Percentiles rank a stretch among this genome's conserved stretches.
Conservation (phyloP, 768 basidiomycete genomes). For the Tricholoma bakamatsutake region DNA sequence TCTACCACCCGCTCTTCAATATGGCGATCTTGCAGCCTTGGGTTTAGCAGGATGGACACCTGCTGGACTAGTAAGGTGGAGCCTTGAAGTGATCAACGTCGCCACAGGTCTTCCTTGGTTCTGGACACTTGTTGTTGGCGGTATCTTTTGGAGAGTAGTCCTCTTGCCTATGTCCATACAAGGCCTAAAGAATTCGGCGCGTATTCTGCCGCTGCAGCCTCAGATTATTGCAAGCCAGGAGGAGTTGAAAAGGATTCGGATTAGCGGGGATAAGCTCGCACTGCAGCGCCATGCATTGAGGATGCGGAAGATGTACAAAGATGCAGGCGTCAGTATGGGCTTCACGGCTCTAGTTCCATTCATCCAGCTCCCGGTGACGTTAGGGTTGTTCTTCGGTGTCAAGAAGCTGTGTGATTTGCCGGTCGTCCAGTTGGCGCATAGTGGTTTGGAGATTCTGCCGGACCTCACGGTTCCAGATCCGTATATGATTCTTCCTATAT, state of each 20-base stretch:
- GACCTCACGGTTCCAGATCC: conserved; percentile 81
- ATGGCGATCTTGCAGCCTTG: conserved; percentile 66
- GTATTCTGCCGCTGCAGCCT: conserved; percentile 53
- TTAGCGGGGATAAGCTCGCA: conserved; percentile 34
- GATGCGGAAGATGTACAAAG: conserved; percentile 50
- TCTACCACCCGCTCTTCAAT: conserved; percentile 47
- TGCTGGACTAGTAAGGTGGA: conserved; percentile 54
- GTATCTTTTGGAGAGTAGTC: conserved; percentile 52
- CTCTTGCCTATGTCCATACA: conserved; percentile 58
- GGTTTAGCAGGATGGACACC: conserved; percentile 63
- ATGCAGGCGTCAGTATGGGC: conserved; percentile 58
- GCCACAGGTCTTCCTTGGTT: conserved; percentile 75
- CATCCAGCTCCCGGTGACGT: conserved; percentile 68
- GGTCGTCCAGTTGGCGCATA: conserved; percentile 67
- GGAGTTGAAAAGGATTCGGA: conserved; percentile 32
- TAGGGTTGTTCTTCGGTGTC: conserved; percentile 82
- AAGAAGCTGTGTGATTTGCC: conserved; percentile 66
- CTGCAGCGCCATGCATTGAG: conserved; percentile 50
- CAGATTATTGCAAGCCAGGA: conserved; percentile 43
- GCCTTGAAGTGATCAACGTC: conserved; percentile 66
- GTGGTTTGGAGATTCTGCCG: conserved; percentile 67
- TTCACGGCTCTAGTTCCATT: conserved; percentile 46
- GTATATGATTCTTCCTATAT: conserved; percentile 61
- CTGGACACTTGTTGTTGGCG: conserved; percentile 68
- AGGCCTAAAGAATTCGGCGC: conserved; percentile 50